phyloP scores from a whole-genome alignment of 2,329 filamentous ascomycete genomes.

The Penicillium sp. region DNA sequence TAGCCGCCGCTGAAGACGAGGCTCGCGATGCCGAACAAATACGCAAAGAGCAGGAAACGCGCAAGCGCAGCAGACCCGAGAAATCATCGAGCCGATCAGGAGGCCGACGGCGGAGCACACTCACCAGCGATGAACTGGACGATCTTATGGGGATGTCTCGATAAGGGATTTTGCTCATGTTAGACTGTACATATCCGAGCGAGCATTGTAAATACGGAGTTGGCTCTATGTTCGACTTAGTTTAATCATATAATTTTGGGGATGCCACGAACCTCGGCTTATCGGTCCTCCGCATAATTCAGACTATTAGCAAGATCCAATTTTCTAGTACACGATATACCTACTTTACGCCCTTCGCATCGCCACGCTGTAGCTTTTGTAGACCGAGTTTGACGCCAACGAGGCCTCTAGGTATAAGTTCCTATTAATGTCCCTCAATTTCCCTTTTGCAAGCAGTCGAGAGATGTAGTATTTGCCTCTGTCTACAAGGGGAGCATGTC shows the following conservation, averaged over 20 bases:
- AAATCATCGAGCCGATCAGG: slow-evolving; percentile 27
- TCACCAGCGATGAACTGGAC: slow-evolving; percentile 44
- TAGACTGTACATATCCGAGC: slow-evolving; percentile 21
- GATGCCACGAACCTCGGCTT: slow-evolving; percentile 2
- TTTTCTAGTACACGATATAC: no score
- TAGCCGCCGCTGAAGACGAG: slow-evolving; percentile 42
- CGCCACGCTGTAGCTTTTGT: no score
- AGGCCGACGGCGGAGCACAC: slow-evolving; percentile 41
- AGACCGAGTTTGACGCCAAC: no score
- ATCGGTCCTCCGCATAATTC: slow-evolving; percentile 13
- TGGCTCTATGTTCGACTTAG: neutral
- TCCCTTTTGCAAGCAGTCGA: no score
- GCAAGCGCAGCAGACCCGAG: slow-evolving; percentile 33
- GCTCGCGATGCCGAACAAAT: slow-evolving; percentile 37
- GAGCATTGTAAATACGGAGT: slow-evolving; percentile 17
- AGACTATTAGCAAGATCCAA: neutral
- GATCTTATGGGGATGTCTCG: slow-evolving; percentile 35
- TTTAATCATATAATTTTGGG: neutral
- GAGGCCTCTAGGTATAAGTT: no score
- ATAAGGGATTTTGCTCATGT: slow-evolving; percentile 11
- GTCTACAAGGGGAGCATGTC: no score
- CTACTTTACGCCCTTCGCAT: no score
- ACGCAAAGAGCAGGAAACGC: slow-evolving; percentile 32
- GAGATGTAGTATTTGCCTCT: no score
- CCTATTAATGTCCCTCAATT: no score